These are phyloP conservation scores for Colletotrichum graminicola DNA, from an alignment of 2,329 filamentous ascomycete genomes.

Conservation along the genomic window DNA sequence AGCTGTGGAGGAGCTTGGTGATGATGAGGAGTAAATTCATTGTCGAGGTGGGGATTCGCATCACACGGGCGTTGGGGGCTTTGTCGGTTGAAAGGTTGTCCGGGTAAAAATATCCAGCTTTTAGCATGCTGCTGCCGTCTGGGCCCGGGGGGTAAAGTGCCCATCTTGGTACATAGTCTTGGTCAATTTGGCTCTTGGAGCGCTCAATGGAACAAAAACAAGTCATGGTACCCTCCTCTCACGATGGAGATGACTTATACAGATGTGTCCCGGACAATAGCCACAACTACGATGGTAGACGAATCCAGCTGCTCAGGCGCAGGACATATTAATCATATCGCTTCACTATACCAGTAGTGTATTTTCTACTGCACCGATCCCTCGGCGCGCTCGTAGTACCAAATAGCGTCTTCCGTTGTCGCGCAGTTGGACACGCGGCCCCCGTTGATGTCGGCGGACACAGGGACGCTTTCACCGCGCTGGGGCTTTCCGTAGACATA, in stretches of 20 bases:
- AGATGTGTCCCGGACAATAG: neutral
- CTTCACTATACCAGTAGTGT: neutral
- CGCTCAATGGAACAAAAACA: slow-evolving; percentile 4
- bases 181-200: neutral
- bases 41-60: slow-evolving; percentile 17
- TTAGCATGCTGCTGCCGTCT: slow-evolving; percentile 21
- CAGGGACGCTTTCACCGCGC: slow-evolving; percentile 58
- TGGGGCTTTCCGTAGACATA: slow-evolving; percentile 71
- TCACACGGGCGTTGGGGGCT: slow-evolving; percentile 37
- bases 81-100: slow-evolving; percentile 22
- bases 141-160: slow-evolving; percentile 9
- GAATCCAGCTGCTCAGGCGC: too few relatives aligned
- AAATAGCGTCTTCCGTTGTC: slow-evolving; percentile 62
- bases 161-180: slow-evolving; percentile 17
- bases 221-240: neutral
- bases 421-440: slow-evolving; percentile 67
- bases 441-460: slow-evolving; percentile 60
- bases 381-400: slow-evolving; percentile 65
- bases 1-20: slow-evolving; percentile 64
- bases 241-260: neutral
- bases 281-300: neutral
- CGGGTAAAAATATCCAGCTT: slow-evolving; percentile 32
- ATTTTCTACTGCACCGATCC: slow-evolving; percentile 39
- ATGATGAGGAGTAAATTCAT: slow-evolving; percentile 61
- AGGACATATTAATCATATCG: neutral